These are phyloP conservation scores for Aspergillus carlsbadensis DNA, from an alignment of 495 filamentous ascomycete genomes.

Conservation along the genomic window DNA sequence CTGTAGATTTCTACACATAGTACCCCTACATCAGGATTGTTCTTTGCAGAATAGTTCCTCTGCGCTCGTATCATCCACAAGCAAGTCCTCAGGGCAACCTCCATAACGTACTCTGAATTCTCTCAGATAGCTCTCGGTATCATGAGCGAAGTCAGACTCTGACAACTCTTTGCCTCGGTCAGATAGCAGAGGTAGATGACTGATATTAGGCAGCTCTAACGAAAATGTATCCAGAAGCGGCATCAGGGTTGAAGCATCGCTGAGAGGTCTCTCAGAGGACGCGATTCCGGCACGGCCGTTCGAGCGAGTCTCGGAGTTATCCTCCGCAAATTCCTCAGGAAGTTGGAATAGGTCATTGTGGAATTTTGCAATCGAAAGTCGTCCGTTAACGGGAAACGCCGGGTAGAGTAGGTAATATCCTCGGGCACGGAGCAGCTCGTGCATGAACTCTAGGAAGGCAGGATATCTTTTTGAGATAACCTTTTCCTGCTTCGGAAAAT, in stretches of 20 bases:
- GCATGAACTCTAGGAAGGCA: slow-evolving; percentile 73
- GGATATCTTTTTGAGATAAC: slow-evolving; percentile 62
- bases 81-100: slow-evolving; percentile 25
- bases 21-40: too few relatives aligned
- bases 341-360: slow-evolving; percentile 70
- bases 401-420: slow-evolving; percentile 79
- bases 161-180: slow-evolving; percentile 31
- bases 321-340: slow-evolving; percentile 59
- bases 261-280: slow-evolving; percentile 22
- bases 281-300: slow-evolving; percentile 7
- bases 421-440: slow-evolving; percentile 67
- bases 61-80: slow-evolving; percentile 15
- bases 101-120: slow-evolving; percentile 39
- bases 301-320: background rate
- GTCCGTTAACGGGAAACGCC: slow-evolving; percentile 42
- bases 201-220: slow-evolving; percentile 32
- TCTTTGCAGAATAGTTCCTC: slow-evolving; percentile 36
- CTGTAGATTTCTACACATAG: too few relatives aligned
- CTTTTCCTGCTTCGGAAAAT: slow-evolving; percentile 25
- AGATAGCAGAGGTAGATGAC: slow-evolving; percentile 35
- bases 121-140: slow-evolving; percentile 29
- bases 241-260: slow-evolving; percentile 26
- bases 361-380: slow-evolving; percentile 57
- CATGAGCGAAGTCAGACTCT: slow-evolving; percentile 8
- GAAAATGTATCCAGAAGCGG: slow-evolving; percentile 35